Base-by-base conservation (phyloP, 1,139 yeast species). In the Candida freyschussii region DNA sequence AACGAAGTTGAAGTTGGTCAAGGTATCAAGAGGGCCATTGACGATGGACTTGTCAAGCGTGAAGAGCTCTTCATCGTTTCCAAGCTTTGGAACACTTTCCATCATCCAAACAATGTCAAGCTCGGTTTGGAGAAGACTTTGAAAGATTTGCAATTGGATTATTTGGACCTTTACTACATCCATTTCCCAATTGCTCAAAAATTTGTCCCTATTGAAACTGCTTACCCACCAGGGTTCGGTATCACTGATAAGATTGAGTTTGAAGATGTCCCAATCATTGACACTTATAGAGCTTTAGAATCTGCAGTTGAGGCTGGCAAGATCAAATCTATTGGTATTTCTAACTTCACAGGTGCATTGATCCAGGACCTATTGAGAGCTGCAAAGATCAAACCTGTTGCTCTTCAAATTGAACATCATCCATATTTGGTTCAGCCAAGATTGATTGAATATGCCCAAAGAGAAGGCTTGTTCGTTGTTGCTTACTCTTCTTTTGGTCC, bases 401-500 rank as follows among this genome's bases (percentile, higher is more conserved):
- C 64, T 29, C 41, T 50, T 26, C 94, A 43, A 83, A 84, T 65
- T 13, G 52, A 47, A 36, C 52, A 64, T 62, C 96, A 86, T 60
- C 95, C 96, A 48, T 86, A 84, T 68, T 70, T 86, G 59, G 85
- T 83, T 47, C 96, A 86, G 64, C 74, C 72, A 41, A 67, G 68
- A 47, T 67, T 85, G 55, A 59, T 85, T 43, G 69, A 78, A 48
- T 84, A n/a, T 24, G 45, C 45, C 43, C 74, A 82, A 57, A 51
- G 62, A 26, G 61, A 73, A 47, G 78, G 72, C 29, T 74, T 86
- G 52, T 33, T 30, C 31, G 45, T 41, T 29, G 45, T 41, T 34
- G 96, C 82, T 20, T 86, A 86, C 68, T 85, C 95, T 7, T 80
- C 95, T n/a, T 82, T 85, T 53, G 91, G 91, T 27, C 87, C 89